These are phyloP conservation scores for Yamadazyma blattariae DNA, from an alignment of 1,139 yeast species.

Conservation along the genomic window DNA sequence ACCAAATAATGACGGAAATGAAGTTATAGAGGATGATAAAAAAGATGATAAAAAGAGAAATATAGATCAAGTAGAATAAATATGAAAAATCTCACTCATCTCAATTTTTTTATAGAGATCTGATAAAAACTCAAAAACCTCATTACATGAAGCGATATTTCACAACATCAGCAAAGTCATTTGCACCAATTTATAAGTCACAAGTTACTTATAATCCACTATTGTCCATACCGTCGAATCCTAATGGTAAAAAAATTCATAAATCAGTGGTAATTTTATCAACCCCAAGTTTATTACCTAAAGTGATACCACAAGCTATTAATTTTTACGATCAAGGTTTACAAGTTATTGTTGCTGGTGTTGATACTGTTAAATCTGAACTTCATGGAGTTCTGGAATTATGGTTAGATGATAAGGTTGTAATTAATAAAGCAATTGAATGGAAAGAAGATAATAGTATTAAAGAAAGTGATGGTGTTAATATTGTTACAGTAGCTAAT, in stretches of 20 bases:
- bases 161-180: neutral
- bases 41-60: conserved; percentile 9
- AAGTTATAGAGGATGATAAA: no score
- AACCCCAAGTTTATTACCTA: conserved; percentile 42
- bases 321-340: conserved; percentile 25
- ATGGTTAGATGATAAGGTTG: conserved; percentile 39
- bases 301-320: conserved; percentile 31
- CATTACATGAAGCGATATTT: no score
- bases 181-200: neutral
- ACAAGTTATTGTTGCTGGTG: conserved; percentile 49
- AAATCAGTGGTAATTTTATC: conserved; percentile 32
- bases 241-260: no score
- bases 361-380: conserved; percentile 43
- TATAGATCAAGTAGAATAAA: conserved; percentile 13
- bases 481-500: conserved; percentile 24
- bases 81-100: neutral
- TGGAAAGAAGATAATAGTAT: conserved; percentile 22
- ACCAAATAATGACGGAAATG: no score
- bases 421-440: conserved; percentile 20
- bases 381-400: conserved; percentile 47
- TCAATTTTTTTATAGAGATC: no score
- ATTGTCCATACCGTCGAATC: conserved; percentile 15
- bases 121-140: no score
- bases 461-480: conserved; percentile 32
- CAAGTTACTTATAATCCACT: conserved; percentile 6